These are phyloP conservation scores for Colletotrichum neosansevieriae DNA, from an alignment of 2,329 filamentous ascomycete genomes.

Conservation along the genomic window DNA sequence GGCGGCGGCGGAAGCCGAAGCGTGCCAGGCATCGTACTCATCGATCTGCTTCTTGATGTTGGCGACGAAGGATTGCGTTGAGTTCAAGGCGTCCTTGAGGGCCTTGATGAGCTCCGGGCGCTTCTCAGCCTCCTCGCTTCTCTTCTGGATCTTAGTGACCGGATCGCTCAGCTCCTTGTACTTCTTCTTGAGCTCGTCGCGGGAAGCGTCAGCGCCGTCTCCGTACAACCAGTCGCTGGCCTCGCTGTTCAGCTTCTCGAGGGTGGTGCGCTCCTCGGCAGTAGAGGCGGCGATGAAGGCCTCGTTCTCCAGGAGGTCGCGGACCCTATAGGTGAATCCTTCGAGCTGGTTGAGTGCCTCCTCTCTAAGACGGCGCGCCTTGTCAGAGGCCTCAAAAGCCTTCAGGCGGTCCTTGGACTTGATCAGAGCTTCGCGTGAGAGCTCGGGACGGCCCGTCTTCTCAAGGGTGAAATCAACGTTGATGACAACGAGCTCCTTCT, in stretches of 20 bases:
- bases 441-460: conserved; percentile 62
- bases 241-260: conserved; percentile 76
- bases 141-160: conserved; percentile 80
- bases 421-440: conserved; percentile 62
- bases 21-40: conserved; percentile 73
- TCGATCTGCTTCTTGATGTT: conserved; percentile 77
- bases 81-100: conserved; percentile 78
- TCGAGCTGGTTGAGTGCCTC: conserved; percentile 95
- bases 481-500: conserved; percentile 69
- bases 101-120: conserved; percentile 77
- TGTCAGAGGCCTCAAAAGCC: conserved; percentile 89
- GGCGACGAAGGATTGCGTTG: conserved; percentile 77
- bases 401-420: conserved; percentile 77
- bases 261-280: conserved; percentile 71
- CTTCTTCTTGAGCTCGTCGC: conserved; percentile 79
- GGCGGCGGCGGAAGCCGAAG: conserved; percentile 64
- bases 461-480: conserved; percentile 63
- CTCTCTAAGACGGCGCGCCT: conserved; percentile 79
- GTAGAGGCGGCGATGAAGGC: conserved; percentile 80
- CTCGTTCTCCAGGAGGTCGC: conserved; percentile 84
- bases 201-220: conserved; percentile 81
- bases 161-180: conserved; percentile 83
- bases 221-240: conserved; percentile 92
- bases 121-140: conserved; percentile 77
- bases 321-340: conserved; percentile 88